Evolutionary conservation across 768 basidiomycete genomes (phyloP), one percentile per base, ranked within the genome.

Genomic region (Boletus speciosus): DNA sequence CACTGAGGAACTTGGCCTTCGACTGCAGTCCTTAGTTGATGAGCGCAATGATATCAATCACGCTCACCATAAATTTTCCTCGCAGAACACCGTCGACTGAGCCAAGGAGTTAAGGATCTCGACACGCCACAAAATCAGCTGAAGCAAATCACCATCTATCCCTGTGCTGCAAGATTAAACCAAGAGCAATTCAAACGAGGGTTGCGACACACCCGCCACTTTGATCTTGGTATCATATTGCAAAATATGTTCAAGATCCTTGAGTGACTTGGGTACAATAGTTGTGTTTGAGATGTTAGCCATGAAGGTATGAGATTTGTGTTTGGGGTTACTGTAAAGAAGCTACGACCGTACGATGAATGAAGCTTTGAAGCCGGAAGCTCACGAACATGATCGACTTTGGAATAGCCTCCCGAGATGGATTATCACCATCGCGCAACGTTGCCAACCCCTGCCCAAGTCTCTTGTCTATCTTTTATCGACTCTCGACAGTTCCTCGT

Each of bases 31-130:
- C 37, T 58, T 36, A 51, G 57, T 55, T 53, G 51, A 60, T 19
- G 41, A 44, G 31, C 35, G 29, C n/a, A 35, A 21, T 32, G 10
- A 29, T 50, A 35, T 41, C 42, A 15, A 16, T 14, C 11, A 2
- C 21, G 47, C 77, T 42, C 61, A 88, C 90, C 89, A 93, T 91
- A 66, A 86, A 90, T 73, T 98, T 98, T n/a, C 96, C 96, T 32
- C 96, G 81, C 15, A 97, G 77, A 11, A 98, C 85, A 29, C 96
- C 96, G 71, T 98, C 96, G 35, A 95, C 93, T 94, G 59, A 40
- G 27, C 39, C 25, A 51, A 14, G 47, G 40, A 14, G 37, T 57
- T 59, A 39, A 66, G 37, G 21, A 49, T 40, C 32, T 40, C 21
- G 41, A 25, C 35, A 50, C 45, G 48, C 16, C 42, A 50, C 47